Conservation (phyloP, 768 basidiomycete species). For the Trichaptum fuscoviolaceum region DNA sequence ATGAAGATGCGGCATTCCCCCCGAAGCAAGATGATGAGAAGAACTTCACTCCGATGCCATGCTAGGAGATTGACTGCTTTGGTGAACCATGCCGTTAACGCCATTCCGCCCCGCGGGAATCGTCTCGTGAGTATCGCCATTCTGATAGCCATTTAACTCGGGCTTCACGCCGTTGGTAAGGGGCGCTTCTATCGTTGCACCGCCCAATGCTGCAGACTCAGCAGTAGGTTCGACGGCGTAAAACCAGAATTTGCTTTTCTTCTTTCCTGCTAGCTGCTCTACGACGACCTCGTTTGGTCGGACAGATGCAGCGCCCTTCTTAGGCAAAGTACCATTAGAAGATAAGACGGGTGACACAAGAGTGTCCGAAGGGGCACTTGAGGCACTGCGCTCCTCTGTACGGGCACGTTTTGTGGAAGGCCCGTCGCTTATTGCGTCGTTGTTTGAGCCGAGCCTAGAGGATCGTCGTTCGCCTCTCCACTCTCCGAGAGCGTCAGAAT, state of each 20-base stretch:
- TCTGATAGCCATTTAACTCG: background rate
- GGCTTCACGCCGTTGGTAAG: background rate
- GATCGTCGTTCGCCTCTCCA: slow-evolving; percentile 80
- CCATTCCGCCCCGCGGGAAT: background rate
- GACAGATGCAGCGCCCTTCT: slow-evolving; percentile 60
- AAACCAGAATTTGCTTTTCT: slow-evolving; percentile 84
- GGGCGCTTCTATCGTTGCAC: background rate
- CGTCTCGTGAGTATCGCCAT: background rate
- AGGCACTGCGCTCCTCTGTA: slow-evolving; percentile 60
- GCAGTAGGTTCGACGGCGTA: slow-evolving; percentile 71
- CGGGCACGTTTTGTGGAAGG: slow-evolving; percentile 65
- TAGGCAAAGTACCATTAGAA: slow-evolving; percentile 12
- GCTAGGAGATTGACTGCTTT: background rate
- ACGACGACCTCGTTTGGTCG: slow-evolving; percentile 71
- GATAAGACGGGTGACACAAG: slow-evolving; percentile 25
- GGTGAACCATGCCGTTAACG: background rate
- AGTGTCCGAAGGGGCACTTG: slow-evolving; percentile 42
- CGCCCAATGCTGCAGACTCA: background rate
- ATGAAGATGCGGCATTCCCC: background rate
- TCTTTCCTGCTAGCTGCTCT: slow-evolving; percentile 74
- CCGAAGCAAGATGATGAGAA: background rate
- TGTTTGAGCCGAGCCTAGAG: slow-evolving; percentile 52
- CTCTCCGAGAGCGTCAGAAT: slow-evolving; percentile 43
- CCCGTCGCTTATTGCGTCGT: slow-evolving; percentile 46
- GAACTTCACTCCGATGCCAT: background rate